Conservation (phyloP, 2,329 filamentous ascomycete genomes). For the Scolecobasidium constrictum region DNA sequence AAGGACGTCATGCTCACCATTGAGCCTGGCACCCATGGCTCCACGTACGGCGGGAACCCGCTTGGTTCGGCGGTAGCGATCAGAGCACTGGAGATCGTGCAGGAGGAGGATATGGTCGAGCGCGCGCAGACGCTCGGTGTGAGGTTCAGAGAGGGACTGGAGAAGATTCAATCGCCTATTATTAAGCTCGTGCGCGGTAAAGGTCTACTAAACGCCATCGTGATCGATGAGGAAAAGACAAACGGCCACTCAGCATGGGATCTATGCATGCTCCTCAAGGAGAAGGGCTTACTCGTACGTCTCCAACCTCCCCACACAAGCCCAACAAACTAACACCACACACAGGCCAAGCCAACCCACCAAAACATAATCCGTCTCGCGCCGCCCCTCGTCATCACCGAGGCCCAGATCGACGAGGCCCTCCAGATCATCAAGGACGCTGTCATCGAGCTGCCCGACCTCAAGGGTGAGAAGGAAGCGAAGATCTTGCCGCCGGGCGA, state of each 20-base stretch:
- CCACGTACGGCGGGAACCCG: slow-evolving; percentile 96
- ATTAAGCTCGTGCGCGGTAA: slow-evolving; percentile 81
- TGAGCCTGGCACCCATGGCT: slow-evolving; percentile 93
- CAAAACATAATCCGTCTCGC: slow-evolving; percentile 97
- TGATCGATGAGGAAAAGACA: slow-evolving; percentile 84
- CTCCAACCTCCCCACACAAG: slow-evolving; percentile 10
- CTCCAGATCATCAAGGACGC: slow-evolving; percentile 72
- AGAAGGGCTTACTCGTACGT: slow-evolving; percentile 83
- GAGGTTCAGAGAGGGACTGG: slow-evolving; percentile 69
- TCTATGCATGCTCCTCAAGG: slow-evolving; percentile 87
- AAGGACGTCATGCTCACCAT: slow-evolving; percentile 92
- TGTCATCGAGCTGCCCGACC: slow-evolving; percentile 65
- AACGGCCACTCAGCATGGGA: slow-evolving; percentile 89
- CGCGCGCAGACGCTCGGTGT: slow-evolving; percentile 72
- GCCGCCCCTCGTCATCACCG: slow-evolving; percentile 89
- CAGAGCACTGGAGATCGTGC: slow-evolving; percentile 82
- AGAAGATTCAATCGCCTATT: slow-evolving; percentile 65
- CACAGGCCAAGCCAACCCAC: slow-evolving; percentile 91
- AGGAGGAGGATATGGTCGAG: slow-evolving; percentile 81
- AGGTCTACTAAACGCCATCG: slow-evolving; percentile 87
- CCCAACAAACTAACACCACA: neutral
- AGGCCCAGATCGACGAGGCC: slow-evolving; percentile 70
- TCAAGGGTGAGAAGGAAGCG: slow-evolving; percentile 46
- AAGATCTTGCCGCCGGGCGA: slow-evolving; percentile 47
- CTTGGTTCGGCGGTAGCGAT: slow-evolving; percentile 93